Base-by-base conservation (phyloP, 495 filamentous ascomycete species). In the Aspergillus homomorphus region DNA sequence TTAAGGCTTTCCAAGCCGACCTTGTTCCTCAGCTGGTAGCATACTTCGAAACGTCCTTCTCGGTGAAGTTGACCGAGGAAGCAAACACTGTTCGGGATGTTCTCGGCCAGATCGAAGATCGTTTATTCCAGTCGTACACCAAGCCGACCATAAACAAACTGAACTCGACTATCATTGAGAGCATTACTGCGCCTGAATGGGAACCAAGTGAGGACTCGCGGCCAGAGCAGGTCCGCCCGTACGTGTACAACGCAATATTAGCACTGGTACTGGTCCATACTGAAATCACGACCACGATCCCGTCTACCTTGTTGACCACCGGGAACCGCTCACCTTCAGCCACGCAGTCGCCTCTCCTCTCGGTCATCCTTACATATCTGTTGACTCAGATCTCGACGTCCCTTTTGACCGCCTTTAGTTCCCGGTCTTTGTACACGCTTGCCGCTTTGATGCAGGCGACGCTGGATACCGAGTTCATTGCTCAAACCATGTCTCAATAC, bases 401-500 rank as follows among this genome's bases (percentile, higher is more conserved):
- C 51, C 82, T 96, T 9, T 78, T 94, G 5, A 78, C 82, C 15
- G 83, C 87, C 0, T 91, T 96, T 75, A 82, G 83, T 55, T 63
- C 80, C 19, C 85, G 90, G 10, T 61, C 79, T 7, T 75, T 76
- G 28, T 98, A 90, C 75, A 76, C 82, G 7, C 86, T 98, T 0
- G 75, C 85, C n/a, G 84, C 85, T 8, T 80, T 98, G 49, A 95
- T 97, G 87, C 95, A 98, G 73, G 95, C 95, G 2, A 98, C 95
- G 0, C 80, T 98, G 5, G 94, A 98, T 59, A 92, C 96, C 9
- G 94, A 98, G 72, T 98, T 98, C 73, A 86, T 97, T 38, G 90
- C 91, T 5, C 95, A 98, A 77, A 96, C 92, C 12, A 75, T 98
- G 53, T 87, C 82, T 56, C 85, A 89, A 56, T 98, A 91, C 66